Evolutionary conservation across 768 basidiomycete species (phyloP), one percentile per base, ranked within the genome.

Genomic region (Tylopilus subfusipes): DNA sequence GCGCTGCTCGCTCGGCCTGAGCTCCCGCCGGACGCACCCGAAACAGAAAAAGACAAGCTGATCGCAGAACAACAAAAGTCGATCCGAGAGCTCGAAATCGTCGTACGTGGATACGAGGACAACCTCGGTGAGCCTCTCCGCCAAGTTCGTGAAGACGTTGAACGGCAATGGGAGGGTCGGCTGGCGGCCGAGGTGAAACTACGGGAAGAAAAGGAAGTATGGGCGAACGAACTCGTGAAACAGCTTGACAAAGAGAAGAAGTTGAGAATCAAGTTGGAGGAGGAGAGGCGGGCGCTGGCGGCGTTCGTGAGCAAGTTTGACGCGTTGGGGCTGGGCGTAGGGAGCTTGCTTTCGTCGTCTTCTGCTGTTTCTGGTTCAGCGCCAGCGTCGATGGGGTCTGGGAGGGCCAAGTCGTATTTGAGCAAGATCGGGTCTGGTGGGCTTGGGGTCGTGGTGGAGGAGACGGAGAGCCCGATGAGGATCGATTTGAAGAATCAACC

Each of bases 221-320:
- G 88, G 85, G 88, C 84, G 1, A 76, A 77, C 14, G 90, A 92
- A 68, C 70, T 92, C 13, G 85, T 87, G 38, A 82, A 77, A 57
- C 82, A 87, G 61, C 72, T 93, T 33, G 90, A 92, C 61, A 88
- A 83, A 67, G 90, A 93, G 75, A 86, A 84, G 70, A 84, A 81
- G 76, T 80, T 82, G 46, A 75, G 88, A 47, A 66, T 73, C 31
- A 84, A 84, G 59, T 70, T 92, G 48, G 90, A 93, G 66, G 85
- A 85, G 42, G 90, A 93, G 71, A 80, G 90, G 34, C 76, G 83
- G 22, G 90, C 88, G 10, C 76, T 93, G 38, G 82, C 87, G 4
- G 80, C 88, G 7, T 93, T 93, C 61, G 91, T 93, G 42, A 78
- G 76, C 68, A 90, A 88, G 67, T 90, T 93, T 63, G 91, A 93